Percentiles rank a stretch among this genome's conserved stretches.
Conservation (phyloP, 2,329 filamentous ascomycete genomes). For the Dothidotthia symphoricarpi region DNA sequence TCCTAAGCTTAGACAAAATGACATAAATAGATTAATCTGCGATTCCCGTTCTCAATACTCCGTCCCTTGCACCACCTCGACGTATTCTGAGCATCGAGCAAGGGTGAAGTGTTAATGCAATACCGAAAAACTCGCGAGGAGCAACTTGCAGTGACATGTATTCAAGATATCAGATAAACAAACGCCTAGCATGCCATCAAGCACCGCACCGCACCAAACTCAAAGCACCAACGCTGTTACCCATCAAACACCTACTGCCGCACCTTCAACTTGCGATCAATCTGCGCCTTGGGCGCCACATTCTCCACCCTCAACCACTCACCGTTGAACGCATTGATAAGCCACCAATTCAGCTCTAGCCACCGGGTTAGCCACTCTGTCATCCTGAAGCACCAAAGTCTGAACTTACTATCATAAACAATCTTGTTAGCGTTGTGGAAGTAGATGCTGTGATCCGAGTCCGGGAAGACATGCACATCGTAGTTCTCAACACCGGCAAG, state of each 20-base stretch:
- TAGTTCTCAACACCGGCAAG: conserved; percentile 83
- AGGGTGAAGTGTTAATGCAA: no score
- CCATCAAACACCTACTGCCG: conserved; percentile 8
- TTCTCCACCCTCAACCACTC: conserved; percentile 71
- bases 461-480: conserved; percentile 93
- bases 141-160: no score
- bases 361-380: conserved; percentile 26
- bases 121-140: no score
- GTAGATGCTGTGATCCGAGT: conserved; percentile 90
- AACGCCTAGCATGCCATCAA: no score
- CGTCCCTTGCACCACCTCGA: no score
- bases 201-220: no score
- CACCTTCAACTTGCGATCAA: conserved; percentile 19
- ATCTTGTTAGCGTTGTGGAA: conserved; percentile 92
- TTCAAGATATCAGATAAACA: no score
- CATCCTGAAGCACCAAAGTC: no score
- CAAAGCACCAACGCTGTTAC: not conserved
- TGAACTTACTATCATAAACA: conserved; percentile 80
- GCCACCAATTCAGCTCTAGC: conserved; percentile 78
- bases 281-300: conserved; percentile 48
- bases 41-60: no score
- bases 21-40: no score
- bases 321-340: conserved; percentile 96
- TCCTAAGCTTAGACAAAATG: no score
- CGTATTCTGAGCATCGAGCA: no score